Percentiles rank a stretch among this genome's conserved stretches.
Conservation (phyloP, 768 basidiomycete species). For the Lactifluus echinatus region DNA sequence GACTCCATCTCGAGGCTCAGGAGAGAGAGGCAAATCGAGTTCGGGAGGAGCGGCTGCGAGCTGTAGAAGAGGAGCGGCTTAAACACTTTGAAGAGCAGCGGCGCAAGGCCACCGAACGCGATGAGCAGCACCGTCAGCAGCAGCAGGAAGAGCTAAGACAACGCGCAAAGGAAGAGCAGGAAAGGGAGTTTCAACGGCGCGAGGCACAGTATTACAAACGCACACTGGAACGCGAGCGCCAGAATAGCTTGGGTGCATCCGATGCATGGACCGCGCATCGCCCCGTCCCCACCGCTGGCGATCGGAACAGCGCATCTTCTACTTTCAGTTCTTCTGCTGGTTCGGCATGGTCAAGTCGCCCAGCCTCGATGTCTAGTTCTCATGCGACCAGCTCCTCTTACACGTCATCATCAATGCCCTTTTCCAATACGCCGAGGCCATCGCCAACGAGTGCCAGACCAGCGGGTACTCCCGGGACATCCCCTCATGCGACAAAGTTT, state of each 20-base stretch:
- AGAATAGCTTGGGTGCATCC: constrained; percentile 24
- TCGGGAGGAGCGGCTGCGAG: constrained; percentile 7
- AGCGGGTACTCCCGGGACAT: constrained; percentile 18
- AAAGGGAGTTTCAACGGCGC: constrained; percentile 22
- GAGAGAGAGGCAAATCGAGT: constrained; percentile 9
- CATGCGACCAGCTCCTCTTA: constrained; percentile 6
- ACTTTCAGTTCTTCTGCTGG: constrained; percentile 17
- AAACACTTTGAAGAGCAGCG: constrained; percentile 30
- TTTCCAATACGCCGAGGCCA: constrained; percentile 7
- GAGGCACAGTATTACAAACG: constrained; percentile 17
- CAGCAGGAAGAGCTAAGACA: constrained; percentile 20
- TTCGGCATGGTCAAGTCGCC: constrained; percentile 18
- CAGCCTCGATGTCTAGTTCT: constrained; percentile 17
- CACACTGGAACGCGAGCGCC: constrained; percentile 20
- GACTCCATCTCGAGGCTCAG: background rate
- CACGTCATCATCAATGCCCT: constrained; percentile 9
- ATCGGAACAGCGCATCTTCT: constrained; percentile 21
- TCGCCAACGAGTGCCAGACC: constrained; percentile 8
- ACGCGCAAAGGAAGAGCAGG: constrained; percentile 27
- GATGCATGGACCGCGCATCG: constrained; percentile 22
- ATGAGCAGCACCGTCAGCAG: constrained; percentile 22
- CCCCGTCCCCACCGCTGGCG: constrained; percentile 19
- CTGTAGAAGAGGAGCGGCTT: constrained; percentile 12
- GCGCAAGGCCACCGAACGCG: constrained; percentile 24
- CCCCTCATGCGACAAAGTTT: constrained; percentile 18